Conservation (phyloP, 805 yeast species). For the Hanseniaspora jakobsenii region DNA sequence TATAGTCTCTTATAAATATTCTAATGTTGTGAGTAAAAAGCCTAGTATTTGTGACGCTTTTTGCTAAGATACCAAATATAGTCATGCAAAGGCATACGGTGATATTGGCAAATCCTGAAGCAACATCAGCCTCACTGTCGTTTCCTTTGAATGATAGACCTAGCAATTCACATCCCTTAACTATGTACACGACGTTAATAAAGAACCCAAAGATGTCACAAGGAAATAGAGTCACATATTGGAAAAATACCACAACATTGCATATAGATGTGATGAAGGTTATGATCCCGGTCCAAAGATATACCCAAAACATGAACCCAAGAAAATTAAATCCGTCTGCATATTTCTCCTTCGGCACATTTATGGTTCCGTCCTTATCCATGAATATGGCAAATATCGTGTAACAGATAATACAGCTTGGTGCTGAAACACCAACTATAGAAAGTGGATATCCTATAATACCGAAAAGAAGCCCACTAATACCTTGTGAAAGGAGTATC, state of each 20-base stretch:
- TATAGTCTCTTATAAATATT: conserved; percentile 70
- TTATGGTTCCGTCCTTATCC: conserved; percentile 16
- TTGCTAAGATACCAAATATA: conserved; percentile 65
- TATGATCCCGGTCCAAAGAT: conserved; percentile 77
- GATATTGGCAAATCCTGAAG: conserved; percentile 61
- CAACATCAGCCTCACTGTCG: conserved; percentile 26
- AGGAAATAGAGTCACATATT: conserved; percentile 65
- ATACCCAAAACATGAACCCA: conserved; percentile 92
- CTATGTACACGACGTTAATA: conserved; percentile 75
- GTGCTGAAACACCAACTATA: conserved; percentile 96
- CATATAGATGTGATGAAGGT: conserved; percentile 61
- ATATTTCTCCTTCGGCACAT: conserved; percentile 20
- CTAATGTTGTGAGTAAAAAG: conserved; percentile 50
- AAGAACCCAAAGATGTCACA: conserved; percentile 91
- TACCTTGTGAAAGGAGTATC: conserved; percentile 65
- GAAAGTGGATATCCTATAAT: conserved; percentile 84
- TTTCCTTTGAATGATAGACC: conserved; percentile 48
- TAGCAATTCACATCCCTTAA: conserved; percentile 79
- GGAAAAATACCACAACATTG: conserved; percentile 56
- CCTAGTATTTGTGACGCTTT: conserved; percentile 36
- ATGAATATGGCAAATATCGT: conserved; percentile 43
- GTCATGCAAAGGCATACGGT: conserved; percentile 65
- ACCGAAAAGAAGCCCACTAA: conserved; percentile 86
- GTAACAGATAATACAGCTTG: conserved; percentile 80
- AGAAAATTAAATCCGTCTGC: conserved; percentile 41